Evolutionary conservation across 768 basidiomycete species (phyloP), one percentile per base, ranked within the genome.

Genomic region (Panaeolus cyanescens): DNA sequence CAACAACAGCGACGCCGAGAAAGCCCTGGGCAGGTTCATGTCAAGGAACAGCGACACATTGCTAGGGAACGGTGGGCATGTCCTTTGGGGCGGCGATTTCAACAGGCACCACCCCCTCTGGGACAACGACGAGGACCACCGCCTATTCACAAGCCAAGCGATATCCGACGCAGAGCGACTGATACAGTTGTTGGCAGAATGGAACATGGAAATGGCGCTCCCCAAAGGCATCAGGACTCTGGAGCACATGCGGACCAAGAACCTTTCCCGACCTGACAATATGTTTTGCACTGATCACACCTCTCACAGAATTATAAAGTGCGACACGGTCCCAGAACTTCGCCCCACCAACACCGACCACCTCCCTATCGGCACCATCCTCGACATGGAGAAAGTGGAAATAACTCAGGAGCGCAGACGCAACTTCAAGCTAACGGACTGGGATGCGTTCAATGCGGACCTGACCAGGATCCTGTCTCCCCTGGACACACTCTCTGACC

Each of bases 21-120:
- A 61, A 8, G 22, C 30, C 12, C 32, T 61, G 20, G 59, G 70
- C 28, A 31, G 68, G 20, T 63, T 79, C 1, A 79, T 75, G 79
- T 32, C 64, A 0, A 74, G 79, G 0, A 72, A 80, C 66, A 79
- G 79, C 65, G 79, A 80, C 58, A 54, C 40, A 59, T 15, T 72
- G 72, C 56, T 75, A 83, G n/a, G n/a, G n/a, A n/a, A n/a, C n/a
- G n/a, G n/a, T n/a, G n/a, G n/a, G n/a, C n/a, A n/a, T n/a, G n/a
- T n/a, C n/a, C n/a, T n/a, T n/a, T n/a, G n/a, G n/a, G n/a, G n/a
- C n/a, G n/a, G n/a, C n/a, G n/a, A n/a, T n/a, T n/a, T n/a, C n/a
- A n/a, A n/a, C n/a, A n/a, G n/a, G n/a, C n/a, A n/a, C n/a, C n/a
- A n/a, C n/a, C n/a, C n/a, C n/a, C n/a, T n/a, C n/a, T n/a, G n/a